Evolutionary conservation across 75 land plant species (phyloP), one percentile per base, ranked within the genome.

Genomic region (Ceratopteris richardii): DNA sequence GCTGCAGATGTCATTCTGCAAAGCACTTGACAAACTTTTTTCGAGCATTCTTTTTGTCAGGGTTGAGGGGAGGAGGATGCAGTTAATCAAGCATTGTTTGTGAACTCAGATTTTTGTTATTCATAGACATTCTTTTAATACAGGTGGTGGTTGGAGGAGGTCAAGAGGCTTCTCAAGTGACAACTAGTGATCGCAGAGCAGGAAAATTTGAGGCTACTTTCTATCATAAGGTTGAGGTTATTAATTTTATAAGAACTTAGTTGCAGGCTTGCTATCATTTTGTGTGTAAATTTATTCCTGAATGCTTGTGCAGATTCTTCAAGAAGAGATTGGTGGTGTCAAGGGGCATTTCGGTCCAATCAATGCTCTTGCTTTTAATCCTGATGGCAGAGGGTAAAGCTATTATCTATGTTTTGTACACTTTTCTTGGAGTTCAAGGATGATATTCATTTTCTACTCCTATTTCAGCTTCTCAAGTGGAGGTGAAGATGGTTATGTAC

Each of bases 171-270:
- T 78, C 82, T 25, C 63, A 72, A 65, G 97, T 92, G 37, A 92
- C 97, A 26, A 89, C 73, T 20, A 92, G 92, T 54, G 90, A 82
- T 59, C 79, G 79, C n/a, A 79, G 97, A 51, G 97, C 97, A 19
- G 97, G 97, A 51, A 92, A 92, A 57, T 92, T 92, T 80, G 97
- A 92, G 60, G 97, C 97, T 1, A 92, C 90, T 66, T 85, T 92
- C 61, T 92, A 53, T 48, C 79, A 76, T 53, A 76, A 75, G 79
- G 79, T 73, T 33, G 7, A 9, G 7, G 37, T 33, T n/a, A n/a
- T n/a, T n/a, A n/a, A n/a, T n/a, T n/a, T 42, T 17, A 17, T 42
- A 13, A 42, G 13, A 17, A 17, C 17, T 42, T 42, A 13, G 16
- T 17, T 42, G 13, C 16, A 17, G 13, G 16, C 44, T 42, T 13